phyloP scores from a whole-genome alignment of 2,329 filamentous ascomycete species.

The Trichoderma sp. region DNA sequence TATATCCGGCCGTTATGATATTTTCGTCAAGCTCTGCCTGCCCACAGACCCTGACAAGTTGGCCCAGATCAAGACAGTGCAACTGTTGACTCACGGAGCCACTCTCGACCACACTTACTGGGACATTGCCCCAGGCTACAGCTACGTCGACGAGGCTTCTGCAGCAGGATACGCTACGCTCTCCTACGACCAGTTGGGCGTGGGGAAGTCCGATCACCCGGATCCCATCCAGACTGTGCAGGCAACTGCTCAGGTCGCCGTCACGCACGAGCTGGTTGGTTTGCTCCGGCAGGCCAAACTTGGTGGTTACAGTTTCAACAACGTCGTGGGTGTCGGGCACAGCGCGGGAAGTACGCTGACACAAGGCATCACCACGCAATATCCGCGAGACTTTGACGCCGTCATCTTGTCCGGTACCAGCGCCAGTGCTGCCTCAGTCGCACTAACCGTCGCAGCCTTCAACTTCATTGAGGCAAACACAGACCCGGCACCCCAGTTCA shows the following conservation, averaged over 20 bases:
- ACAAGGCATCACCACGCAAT: slow-evolving; percentile 2
- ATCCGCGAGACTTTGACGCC: background rate
- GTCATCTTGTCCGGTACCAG: background rate
- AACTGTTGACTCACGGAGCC: slow-evolving; percentile 1
- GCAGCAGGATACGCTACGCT: background rate
- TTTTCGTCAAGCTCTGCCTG: slow-evolving; percentile 8
- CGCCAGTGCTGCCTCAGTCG: slow-evolving; percentile 3
- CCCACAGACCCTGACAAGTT: background rate
- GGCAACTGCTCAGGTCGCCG: background rate
- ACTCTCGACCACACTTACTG: slow-evolving; percentile 9
- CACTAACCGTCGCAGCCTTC: background rate
- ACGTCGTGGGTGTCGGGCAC: slow-evolving; percentile 1
- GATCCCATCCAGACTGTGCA: background rate
- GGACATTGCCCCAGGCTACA: background rate
- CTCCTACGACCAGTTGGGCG: slow-evolving; percentile 6
- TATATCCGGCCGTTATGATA: background rate
- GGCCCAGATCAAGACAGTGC: background rate
- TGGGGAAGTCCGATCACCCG: background rate
- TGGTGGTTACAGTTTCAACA: background rate
- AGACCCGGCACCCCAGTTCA: background rate
- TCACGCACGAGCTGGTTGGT: background rate
- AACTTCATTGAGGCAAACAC: slow-evolving; percentile 1
- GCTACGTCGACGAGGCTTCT: slow-evolving; percentile 3
- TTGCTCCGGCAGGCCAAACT: background rate
- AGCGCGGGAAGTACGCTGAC: slow-evolving; percentile 4